A percentile compares a stretch with the other conserved stretches of the same genome.
phyloP scores from a whole-genome alignment of 495 filamentous ascomycete genomes.

The Talaromyces liani region DNA sequence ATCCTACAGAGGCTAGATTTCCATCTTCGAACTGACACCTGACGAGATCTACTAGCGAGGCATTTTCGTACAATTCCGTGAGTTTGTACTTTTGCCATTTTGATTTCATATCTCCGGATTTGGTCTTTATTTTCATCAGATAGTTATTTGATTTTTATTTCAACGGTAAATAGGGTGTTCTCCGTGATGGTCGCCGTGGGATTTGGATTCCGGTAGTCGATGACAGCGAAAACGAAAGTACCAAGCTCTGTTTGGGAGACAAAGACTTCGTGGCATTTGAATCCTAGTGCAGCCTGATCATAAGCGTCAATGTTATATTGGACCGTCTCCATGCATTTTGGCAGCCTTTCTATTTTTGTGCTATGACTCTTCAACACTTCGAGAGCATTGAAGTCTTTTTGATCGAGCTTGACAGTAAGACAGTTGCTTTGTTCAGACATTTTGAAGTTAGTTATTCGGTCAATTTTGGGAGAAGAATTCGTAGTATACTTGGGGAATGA shows the following conservation, averaged over 20 bases:
- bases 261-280: background rate
- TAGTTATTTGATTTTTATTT: background rate
- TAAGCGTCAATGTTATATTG: background rate
- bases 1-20: background rate
- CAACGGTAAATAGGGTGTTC: background rate
- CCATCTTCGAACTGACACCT: background rate
- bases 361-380: background rate
- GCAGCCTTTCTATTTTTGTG: background rate
- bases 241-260: background rate
- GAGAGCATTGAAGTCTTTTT: background rate
- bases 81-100: background rate
- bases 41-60: background rate
- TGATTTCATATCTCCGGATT: background rate
- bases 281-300: background rate
- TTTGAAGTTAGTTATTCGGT: background rate
- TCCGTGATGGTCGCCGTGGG: background rate
- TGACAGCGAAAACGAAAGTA: background rate
- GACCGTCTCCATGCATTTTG: background rate
- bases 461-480: background rate
- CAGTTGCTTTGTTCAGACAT: background rate
- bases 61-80: background rate
- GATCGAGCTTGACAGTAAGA: background rate
- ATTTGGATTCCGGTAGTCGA: background rate
- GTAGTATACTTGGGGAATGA: background rate
- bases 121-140: background rate